These are phyloP conservation scores for Cinnamomum chago DNA, from an alignment of 164 flowering plant species.

Conservation along the genomic window DNA sequence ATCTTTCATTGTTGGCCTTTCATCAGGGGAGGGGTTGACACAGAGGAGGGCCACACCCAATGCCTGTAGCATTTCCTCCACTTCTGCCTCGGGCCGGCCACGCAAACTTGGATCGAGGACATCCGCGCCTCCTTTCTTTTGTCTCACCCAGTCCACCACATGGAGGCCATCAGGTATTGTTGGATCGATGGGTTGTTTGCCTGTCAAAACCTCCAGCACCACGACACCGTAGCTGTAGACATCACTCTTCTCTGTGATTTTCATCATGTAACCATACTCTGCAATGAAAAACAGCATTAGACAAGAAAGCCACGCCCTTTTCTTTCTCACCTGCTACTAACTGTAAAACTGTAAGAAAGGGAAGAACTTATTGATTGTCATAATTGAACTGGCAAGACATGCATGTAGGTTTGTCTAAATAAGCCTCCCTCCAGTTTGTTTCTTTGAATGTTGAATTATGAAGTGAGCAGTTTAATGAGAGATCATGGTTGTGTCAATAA, in stretches of 20 bases:
- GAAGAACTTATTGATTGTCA: neutral
- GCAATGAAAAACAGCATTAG: conserved; percentile 12
- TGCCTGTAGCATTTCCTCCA: conserved; percentile 79
- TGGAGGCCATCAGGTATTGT: conserved; percentile 84
- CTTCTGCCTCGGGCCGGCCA: conserved; percentile 54
- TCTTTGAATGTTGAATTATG: neutral
- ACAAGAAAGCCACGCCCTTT: neutral
- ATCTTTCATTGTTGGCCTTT: conserved; percentile 90
- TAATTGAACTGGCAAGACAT: no score
- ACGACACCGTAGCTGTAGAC: conserved; percentile 93
- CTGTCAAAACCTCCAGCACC: conserved; percentile 74
- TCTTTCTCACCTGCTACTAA: neutral
- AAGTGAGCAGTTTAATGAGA: neutral
- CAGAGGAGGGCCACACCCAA: conserved; percentile 87
- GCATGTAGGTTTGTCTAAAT: no score
- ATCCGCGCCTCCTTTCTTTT: conserved; percentile 44
- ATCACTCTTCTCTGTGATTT: conserved; percentile 90
- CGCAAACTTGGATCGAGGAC: conserved; percentile 54
- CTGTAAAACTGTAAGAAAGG: neutral
- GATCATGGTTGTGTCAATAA: neutral
- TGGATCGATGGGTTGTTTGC: conserved; percentile 92
- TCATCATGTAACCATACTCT: conserved; percentile 88
- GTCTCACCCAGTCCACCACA: conserved; percentile 86
- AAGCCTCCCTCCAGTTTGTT: no score
- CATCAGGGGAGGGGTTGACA: conserved; percentile 67